Evolutionary conservation across 1,284 basidiomycete species (phyloP).

Genomic region (Neolentinus lepideus): DNA sequence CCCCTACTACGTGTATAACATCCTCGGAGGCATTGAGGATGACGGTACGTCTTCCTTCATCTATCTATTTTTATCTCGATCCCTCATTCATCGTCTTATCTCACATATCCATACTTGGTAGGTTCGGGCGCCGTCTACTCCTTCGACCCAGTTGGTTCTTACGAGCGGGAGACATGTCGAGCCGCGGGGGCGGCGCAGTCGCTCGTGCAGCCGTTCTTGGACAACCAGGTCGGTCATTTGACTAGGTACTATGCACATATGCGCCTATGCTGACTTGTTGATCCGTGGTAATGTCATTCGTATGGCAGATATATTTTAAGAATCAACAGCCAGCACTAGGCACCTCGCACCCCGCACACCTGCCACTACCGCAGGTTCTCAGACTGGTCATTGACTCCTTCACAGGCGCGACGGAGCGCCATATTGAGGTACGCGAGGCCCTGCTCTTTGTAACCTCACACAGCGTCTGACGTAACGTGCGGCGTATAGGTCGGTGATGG

Average conservation of each 20-base stretch:
- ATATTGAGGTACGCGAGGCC: slow-evolving; percentile 71
- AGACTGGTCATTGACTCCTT: slow-evolving; percentile 89
- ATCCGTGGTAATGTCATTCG: background rate
- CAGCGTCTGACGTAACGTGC: background rate
- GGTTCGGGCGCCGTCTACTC: slow-evolving; percentile 94
- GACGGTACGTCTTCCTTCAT: slow-evolving; percentile 58
- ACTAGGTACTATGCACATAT: slow-evolving; percentile 5
- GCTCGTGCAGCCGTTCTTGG: slow-evolving; percentile 91
- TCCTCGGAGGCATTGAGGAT: slow-evolving; percentile 90
- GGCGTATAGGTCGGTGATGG: slow-evolving; percentile 78
- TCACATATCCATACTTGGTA: slow-evolving; percentile 21
- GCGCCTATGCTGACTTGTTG: slow-evolving; percentile 1
- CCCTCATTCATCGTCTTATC: background rate
- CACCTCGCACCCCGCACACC: slow-evolving; percentile 67
- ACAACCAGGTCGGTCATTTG: slow-evolving; percentile 73
- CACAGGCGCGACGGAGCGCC: slow-evolving; percentile 90
- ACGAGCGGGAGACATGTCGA: slow-evolving; percentile 91
- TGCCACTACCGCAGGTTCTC: slow-evolving; percentile 76
- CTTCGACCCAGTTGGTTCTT: slow-evolving; percentile 93
- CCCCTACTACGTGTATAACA: slow-evolving; percentile 95
- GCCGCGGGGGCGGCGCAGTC: slow-evolving; percentile 89
- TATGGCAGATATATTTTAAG: slow-evolving; percentile 93
- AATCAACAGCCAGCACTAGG: slow-evolving; percentile 74
- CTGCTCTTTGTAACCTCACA: slow-evolving; percentile 5
- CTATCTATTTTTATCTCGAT: slow-evolving; percentile 1